These are phyloP conservation scores for Cadophora sp. DNA, from an alignment of 2,329 filamentous ascomycete genomes.

Conservation along the genomic window DNA sequence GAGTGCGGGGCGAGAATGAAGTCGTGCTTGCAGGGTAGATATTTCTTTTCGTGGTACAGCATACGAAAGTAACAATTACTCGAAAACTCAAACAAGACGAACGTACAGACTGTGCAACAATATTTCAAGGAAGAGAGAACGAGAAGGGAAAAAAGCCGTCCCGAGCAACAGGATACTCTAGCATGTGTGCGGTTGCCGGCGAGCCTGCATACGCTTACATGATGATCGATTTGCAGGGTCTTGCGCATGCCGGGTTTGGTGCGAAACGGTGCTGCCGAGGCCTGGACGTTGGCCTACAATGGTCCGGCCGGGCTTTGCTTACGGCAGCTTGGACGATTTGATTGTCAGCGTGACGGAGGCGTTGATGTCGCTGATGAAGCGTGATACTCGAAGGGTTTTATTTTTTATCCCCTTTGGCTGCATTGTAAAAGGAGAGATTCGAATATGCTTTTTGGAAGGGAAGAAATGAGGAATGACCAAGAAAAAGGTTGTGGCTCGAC, in stretches of 20 bases:
- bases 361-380: conserved; percentile 8
- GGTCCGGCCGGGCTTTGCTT: background rate
- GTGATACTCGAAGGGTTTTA: background rate
- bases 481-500: too few relatives aligned
- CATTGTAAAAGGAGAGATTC: too few relatives aligned
- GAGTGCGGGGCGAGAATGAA: conserved; percentile 16
- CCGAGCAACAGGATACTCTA: conserved; percentile 13
- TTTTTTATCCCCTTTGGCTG: background rate
- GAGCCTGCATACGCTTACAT: conserved; percentile 21
- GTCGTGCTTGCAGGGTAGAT: conserved; percentile 3
- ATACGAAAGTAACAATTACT: background rate
- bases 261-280: conserved; percentile 15
- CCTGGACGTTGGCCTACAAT: conserved; percentile 1
- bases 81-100: background rate
- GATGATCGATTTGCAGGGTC: conserved; percentile 21
- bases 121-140: background rate
- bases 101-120: background rate
- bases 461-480: too few relatives aligned
- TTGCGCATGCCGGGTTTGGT: background rate
- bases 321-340: conserved; percentile 1
- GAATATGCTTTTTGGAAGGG: too few relatives aligned
- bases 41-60: background rate
- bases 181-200: background rate
- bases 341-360: conserved; percentile 13
- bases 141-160: background rate